phyloP scores from a whole-genome alignment of 345 rosid species.

The Murraya koenigii region DNA sequence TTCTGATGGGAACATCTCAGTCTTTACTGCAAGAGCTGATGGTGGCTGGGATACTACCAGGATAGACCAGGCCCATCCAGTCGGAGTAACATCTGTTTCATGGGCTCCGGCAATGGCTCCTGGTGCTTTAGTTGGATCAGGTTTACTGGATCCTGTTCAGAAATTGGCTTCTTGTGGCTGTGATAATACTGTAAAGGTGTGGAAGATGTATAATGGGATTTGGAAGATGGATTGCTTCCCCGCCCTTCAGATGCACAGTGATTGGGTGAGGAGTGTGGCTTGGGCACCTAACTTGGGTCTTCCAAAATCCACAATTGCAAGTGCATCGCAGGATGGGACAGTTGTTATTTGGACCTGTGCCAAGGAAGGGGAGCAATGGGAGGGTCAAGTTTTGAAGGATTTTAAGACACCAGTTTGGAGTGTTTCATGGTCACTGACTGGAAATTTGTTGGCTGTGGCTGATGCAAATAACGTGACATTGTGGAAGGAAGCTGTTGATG shows the following conservation, averaged over 20 bases:
- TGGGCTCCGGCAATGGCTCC: constrained; percentile 25
- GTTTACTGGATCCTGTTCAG: constrained; percentile 19
- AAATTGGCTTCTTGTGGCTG: constrained; percentile 23
- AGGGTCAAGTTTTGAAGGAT: constrained; percentile 21
- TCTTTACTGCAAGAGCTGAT: constrained; percentile 15
- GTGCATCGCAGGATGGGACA: constrained; percentile 20
- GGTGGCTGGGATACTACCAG: constrained; percentile 20
- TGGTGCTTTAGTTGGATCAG: constrained; percentile 20
- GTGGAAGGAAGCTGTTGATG: constrained; percentile 22
- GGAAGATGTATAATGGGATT: constrained; percentile 21
- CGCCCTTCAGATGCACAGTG: constrained; percentile 24
- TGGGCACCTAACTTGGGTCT: constrained; percentile 30
- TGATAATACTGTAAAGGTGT: constrained; percentile 25
- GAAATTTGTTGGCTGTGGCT: constrained; percentile 26
- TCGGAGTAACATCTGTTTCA: constrained; percentile 24
- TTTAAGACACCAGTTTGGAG: constrained; percentile 24
- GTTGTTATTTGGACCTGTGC: constrained; percentile 24
- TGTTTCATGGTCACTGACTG: constrained; percentile 23
- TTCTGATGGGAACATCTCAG: constrained; percentile 24
- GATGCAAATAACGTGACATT: constrained; percentile 21
- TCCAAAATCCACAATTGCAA: constrained; percentile 28
- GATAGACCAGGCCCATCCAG: constrained; percentile 27
- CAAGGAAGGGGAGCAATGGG: constrained; percentile 27
- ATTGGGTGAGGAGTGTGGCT: constrained; percentile 26
- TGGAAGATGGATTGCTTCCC: constrained; percentile 31